These are phyloP conservation scores for Murraya koenigii DNA, from an alignment of 345 rosid genomes.

Conservation along the genomic window DNA sequence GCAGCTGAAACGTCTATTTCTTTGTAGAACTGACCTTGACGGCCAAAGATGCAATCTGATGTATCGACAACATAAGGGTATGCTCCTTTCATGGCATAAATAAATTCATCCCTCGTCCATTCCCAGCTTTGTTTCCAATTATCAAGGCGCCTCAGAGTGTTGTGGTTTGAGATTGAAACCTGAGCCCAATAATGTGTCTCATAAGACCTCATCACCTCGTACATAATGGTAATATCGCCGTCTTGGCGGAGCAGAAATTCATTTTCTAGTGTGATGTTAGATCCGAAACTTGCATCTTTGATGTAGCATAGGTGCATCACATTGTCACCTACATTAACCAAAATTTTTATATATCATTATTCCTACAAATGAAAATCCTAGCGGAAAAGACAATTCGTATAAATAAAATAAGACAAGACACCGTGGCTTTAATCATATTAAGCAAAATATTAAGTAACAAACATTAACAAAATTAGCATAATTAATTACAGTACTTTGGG, in stretches of 20 bases:
- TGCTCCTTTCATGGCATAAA: slow-evolving; percentile 79
- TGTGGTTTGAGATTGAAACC: slow-evolving; percentile 79
- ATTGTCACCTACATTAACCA: slow-evolving; percentile 38
- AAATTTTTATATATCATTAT: not conserved
- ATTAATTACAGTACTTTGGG: slow-evolving; percentile 42
- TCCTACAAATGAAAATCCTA: too few species aligned
- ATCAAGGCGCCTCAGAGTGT: slow-evolving; percentile 90
- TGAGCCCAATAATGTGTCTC: slow-evolving; percentile 68
- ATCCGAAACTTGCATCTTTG: slow-evolving; percentile 41
- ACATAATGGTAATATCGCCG: slow-evolving; percentile 91
- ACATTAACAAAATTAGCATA: not conserved
- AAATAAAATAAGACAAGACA: not conserved
- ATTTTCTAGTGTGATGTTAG: slow-evolving; percentile 52
- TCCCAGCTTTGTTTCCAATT: slow-evolving; percentile 91
- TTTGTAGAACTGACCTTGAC: slow-evolving; percentile 52
- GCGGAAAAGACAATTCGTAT: not conserved
- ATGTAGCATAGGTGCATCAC: slow-evolving; percentile 70
- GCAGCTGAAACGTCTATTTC: slow-evolving; percentile 62
- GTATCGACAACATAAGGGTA: slow-evolving; percentile 75
- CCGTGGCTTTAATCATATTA: not conserved
- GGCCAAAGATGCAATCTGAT: slow-evolving; percentile 70
- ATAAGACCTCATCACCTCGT: slow-evolving; percentile 72
- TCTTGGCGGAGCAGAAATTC: slow-evolving; percentile 62
- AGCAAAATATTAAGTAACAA: not conserved
- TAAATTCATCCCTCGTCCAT: slow-evolving; percentile 84